Percentiles rank a stretch among this genome's conserved stretches.
Evolutionary conservation across 1,139 yeast species (phyloP).

Genomic region (Pichia sp.): DNA sequence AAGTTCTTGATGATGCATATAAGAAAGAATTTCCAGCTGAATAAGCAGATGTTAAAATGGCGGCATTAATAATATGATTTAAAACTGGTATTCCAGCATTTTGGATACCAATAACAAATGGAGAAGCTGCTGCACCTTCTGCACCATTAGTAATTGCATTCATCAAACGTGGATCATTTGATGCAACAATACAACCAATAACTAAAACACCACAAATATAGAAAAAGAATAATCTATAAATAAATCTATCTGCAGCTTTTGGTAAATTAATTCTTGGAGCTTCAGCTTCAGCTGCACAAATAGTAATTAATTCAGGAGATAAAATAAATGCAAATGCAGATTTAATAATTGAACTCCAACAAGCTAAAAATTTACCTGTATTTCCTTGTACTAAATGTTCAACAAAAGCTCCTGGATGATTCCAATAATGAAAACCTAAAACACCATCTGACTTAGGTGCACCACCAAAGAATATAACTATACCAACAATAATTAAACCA

Average conservation of each 20-base stretch:
- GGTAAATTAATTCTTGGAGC: slow-evolving; percentile 43
- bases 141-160: slow-evolving; percentile 28
- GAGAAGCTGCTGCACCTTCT: slow-evolving; percentile 30
- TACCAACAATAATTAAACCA: slow-evolving; percentile 33
- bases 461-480: slow-evolving; percentile 41
- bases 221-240: slow-evolving; percentile 42
- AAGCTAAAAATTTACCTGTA: slow-evolving; percentile 44
- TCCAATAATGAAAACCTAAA: slow-evolving; percentile 61
- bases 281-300: slow-evolving; percentile 43
- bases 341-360: slow-evolving; percentile 58
- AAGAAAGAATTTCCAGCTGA: slow-evolving; percentile 39
- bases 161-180: slow-evolving; percentile 33
- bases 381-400: slow-evolving; percentile 42
- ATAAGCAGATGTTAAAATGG: slow-evolving; percentile 35
- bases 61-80: slow-evolving; percentile 35
- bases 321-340: slow-evolving; percentile 78
- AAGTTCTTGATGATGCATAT: slow-evolving; percentile 49
- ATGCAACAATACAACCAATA: slow-evolving; percentile 41
- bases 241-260: slow-evolving; percentile 42
- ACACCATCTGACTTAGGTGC: slow-evolving; percentile 33
- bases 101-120: slow-evolving; percentile 44
- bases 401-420: slow-evolving; percentile 50
- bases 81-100: slow-evolving; percentile 30
- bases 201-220: slow-evolving; percentile 40
- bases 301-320: slow-evolving; percentile 46